phyloP scores from a whole-genome alignment of 106 monocot genomes.

The Iris macrosiphon region DNA sequence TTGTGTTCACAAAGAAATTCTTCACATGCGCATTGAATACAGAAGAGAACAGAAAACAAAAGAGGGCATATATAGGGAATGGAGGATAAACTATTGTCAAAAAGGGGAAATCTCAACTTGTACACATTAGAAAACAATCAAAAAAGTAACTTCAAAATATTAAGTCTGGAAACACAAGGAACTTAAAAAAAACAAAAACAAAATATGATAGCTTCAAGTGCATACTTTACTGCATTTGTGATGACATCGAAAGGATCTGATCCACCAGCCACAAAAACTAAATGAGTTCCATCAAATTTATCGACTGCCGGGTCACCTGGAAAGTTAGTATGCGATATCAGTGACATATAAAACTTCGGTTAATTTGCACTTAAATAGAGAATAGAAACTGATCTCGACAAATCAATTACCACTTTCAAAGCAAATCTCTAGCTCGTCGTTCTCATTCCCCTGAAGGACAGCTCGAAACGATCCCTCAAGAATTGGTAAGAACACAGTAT shows the following conservation, averaged over 20 bases:
- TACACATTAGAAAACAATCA: too few relatives aligned
- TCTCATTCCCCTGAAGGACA: constrained; percentile 60
- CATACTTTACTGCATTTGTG: constrained; percentile 69
- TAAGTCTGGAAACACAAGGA: too few relatives aligned
- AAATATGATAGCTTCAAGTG: too few relatives aligned
- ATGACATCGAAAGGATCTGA: constrained; percentile 65
- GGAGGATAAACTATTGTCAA: too few relatives aligned
- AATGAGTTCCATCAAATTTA: constrained; percentile 49
- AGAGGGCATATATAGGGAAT: too few relatives aligned
- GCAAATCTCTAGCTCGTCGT: constrained; percentile 65
- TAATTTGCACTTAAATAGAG: not conserved
- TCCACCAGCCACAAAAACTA: constrained; percentile 56
- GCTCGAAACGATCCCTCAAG: constrained; percentile 57
- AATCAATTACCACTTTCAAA: constrained; percentile 55
- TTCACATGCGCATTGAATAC: too few relatives aligned
- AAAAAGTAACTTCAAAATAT: too few relatives aligned
- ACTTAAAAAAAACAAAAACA: too few relatives aligned
- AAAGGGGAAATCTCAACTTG: too few relatives aligned
- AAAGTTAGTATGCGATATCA: too few relatives aligned
- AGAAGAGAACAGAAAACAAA: too few relatives aligned
- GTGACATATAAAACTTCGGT: not conserved
- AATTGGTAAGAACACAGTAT: constrained; percentile 57
- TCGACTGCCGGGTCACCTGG: constrained; percentile 56
- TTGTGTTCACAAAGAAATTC: too few relatives aligned
- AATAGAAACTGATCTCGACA: not conserved